Percentiles rank a stretch among this genome's conserved stretches.
Conservation (phyloP, 2,329 filamentous ascomycete species). For the Pseudomassariella vexata region DNA sequence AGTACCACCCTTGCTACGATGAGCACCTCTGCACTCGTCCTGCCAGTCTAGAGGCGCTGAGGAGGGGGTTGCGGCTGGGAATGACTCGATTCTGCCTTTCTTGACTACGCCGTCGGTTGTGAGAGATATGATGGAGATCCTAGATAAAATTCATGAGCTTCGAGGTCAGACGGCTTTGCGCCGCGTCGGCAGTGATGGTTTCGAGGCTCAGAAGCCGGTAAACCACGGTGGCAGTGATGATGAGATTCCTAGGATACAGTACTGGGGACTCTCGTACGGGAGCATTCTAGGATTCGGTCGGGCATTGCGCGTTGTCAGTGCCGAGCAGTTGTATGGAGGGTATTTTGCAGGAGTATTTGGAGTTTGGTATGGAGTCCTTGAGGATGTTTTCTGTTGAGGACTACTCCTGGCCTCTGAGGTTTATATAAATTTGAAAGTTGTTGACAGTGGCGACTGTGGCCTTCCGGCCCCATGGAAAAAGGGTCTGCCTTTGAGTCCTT, state of each 20-base stretch:
- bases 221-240: no score
- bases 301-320: slow-evolving; percentile 9
- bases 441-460: no score
- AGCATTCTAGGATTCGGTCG: slow-evolving; percentile 26
- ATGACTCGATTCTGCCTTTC: slow-evolving; percentile 24
- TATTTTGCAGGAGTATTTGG: slow-evolving; percentile 2
- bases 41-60: slow-evolving; percentile 13
- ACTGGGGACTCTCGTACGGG: slow-evolving; percentile 46
- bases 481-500: no score
- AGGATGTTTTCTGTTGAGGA: no score
- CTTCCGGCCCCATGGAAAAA: no score
- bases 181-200: background rate
- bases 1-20: slow-evolving; percentile 34
- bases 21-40: slow-evolving; percentile 35
- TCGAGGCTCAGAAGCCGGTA: no score
- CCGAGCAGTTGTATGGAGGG: slow-evolving; percentile 7
- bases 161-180: slow-evolving; percentile 3
- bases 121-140: slow-evolving; percentile 37
- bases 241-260: slow-evolving; percentile 26
- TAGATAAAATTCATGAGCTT: slow-evolving; percentile 33
- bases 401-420: no score
- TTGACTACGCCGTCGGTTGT: slow-evolving; percentile 32
- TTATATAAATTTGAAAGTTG: no score
- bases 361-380: background rate
- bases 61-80: slow-evolving; percentile 15